These are phyloP conservation scores for Pleomassaria siparia DNA, from an alignment of 2,329 filamentous ascomycete species.

Conservation along the genomic window DNA sequence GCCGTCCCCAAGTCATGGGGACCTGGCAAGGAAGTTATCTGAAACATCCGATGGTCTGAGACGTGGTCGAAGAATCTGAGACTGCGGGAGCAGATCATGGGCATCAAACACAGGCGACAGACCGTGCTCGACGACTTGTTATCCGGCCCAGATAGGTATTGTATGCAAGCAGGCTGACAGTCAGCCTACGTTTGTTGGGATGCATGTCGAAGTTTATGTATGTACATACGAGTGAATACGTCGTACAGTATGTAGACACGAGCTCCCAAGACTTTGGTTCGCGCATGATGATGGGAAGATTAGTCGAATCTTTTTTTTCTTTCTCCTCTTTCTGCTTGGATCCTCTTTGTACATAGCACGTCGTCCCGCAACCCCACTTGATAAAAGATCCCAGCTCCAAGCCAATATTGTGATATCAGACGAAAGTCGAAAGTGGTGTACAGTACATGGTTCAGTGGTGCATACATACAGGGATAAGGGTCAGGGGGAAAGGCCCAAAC, in stretches of 20 bases:
- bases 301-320: too few relatives aligned
- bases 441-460: too few relatives aligned
- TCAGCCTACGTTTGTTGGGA: background rate
- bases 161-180: background rate
- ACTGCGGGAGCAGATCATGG: slow-evolving; percentile 36
- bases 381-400: too few relatives aligned
- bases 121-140: slow-evolving; percentile 12
- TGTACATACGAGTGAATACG: background rate
- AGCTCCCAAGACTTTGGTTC: too few relatives aligned
- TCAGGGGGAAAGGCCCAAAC: too few relatives aligned
- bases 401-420: too few relatives aligned
- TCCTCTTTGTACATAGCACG: too few relatives aligned
- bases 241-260: background rate
- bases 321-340: too few relatives aligned
- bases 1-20: slow-evolving; percentile 11
- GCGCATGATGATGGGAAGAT: too few relatives aligned
- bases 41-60: slow-evolving; percentile 34
- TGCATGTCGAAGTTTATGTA: background rate
- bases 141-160: slow-evolving; percentile 7
- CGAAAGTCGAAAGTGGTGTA: too few relatives aligned
- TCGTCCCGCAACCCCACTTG: too few relatives aligned
- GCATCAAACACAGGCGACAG: slow-evolving; percentile 27
- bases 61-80: slow-evolving; percentile 35
- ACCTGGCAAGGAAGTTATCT: slow-evolving; percentile 28
- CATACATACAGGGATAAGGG: too few relatives aligned